phyloP scores from a whole-genome alignment of 352 stramenopile species.

The Phytophthora nicotianae region DNA sequence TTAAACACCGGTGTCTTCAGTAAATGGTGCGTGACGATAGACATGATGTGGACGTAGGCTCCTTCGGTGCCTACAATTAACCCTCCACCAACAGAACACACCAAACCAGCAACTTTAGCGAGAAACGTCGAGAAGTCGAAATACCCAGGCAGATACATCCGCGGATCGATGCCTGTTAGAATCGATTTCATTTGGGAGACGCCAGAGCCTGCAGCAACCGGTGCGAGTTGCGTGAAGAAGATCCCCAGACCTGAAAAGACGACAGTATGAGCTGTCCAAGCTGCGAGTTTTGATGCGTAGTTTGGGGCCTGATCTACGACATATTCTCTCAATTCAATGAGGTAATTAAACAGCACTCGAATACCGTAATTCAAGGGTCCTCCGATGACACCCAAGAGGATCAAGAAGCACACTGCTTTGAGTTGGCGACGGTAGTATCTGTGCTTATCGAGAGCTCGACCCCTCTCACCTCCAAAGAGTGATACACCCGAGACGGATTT shows the following conservation, averaged over 20 bases:
- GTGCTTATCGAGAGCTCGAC: conserved; percentile 40
- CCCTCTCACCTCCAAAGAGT: conserved; percentile 65
- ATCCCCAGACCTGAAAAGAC: conserved; percentile 69
- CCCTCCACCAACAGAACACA: conserved; percentile 93
- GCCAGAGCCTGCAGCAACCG: conserved; percentile 73
- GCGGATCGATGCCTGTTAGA: conserved; percentile 81
- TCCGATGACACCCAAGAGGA: conserved; percentile 82
- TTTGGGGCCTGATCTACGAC: conserved; percentile 45
- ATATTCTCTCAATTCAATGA: conserved; percentile 47
- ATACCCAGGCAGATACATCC: conserved; percentile 83
- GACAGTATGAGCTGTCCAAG: conserved; percentile 77
- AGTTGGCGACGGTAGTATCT: conserved; percentile 69
- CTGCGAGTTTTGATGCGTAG: conserved; percentile 44
- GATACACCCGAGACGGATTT: conserved; percentile 58
- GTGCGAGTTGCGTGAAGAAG: conserved; percentile 75
- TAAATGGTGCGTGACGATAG: conserved; percentile 91
- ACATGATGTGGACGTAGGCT: conserved; percentile 98
- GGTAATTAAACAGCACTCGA: conserved; percentile 52
- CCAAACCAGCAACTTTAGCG: conserved; percentile 92
- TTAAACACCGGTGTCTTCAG: conserved; percentile 80
- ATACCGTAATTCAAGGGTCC: conserved; percentile 80
- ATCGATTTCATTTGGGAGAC: conserved; percentile 92
- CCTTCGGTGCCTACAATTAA: conserved; percentile 98
- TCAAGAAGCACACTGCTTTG: conserved; percentile 77
- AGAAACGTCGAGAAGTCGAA: conserved; percentile 86